Conservation (phyloP, 176 grass and related monocot species). For the Hordeum marinum region DNA sequence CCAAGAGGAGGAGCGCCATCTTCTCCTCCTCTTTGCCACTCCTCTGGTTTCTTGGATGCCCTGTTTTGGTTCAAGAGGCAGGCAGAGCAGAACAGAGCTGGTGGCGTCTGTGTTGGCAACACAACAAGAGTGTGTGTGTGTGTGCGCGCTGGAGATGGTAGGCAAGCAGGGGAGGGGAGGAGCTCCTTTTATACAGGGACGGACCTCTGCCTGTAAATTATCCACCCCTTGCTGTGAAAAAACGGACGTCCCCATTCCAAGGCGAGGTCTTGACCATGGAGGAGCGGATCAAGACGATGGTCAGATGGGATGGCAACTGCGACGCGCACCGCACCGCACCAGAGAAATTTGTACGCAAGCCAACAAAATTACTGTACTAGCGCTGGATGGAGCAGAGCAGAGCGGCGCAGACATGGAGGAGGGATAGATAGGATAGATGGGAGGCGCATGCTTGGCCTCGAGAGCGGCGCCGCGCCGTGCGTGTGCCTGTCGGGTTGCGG, state of each 20-base stretch:
- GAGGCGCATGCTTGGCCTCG: constrained; percentile 37
- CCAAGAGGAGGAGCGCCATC: background rate
- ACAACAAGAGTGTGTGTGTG: too few relatives aligned
- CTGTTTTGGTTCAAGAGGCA: background rate
- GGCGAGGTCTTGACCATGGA: background rate
- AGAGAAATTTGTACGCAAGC: background rate
- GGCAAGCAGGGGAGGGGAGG: too few relatives aligned
- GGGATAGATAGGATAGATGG: background rate
- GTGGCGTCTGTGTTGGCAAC: too few relatives aligned
- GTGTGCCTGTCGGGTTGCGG: background rate
- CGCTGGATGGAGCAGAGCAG: background rate
- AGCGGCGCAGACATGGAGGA: background rate
- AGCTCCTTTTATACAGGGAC: background rate
- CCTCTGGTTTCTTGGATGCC: background rate
- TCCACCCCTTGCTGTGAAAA: background rate
- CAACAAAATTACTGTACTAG: background rate
- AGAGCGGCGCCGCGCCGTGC: background rate
- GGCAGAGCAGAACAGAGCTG: too few relatives aligned
- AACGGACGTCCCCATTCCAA: background rate
- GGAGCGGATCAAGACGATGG: background rate
- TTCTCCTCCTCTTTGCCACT: background rate
- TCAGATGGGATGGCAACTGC: too few relatives aligned
- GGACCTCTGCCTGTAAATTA: too few relatives aligned
- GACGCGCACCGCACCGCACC: too few relatives aligned
- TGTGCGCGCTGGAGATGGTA: too few relatives aligned